Percentiles rank a stretch among this genome's conserved stretches.
phyloP scores from a whole-genome alignment of 768 basidiomycete genomes.

The Russula brevipes region DNA sequence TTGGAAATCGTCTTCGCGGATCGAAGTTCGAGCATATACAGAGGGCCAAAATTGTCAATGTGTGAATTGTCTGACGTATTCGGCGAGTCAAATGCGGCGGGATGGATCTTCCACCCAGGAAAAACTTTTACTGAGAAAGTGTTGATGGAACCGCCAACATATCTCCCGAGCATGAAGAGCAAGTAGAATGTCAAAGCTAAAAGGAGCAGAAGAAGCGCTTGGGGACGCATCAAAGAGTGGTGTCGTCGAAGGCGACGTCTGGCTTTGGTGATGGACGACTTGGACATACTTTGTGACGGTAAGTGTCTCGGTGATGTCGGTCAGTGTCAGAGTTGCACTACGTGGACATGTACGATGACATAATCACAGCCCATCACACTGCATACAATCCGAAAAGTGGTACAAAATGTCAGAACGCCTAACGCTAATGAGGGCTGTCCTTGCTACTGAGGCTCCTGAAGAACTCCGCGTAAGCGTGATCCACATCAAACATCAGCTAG shows the following conservation, averaged over 20 bases:
- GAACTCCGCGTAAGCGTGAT: constrained; percentile 93
- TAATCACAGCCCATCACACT: neutral
- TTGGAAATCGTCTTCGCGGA: constrained; percentile 9
- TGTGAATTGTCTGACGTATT: neutral
- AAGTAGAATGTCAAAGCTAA: neutral
- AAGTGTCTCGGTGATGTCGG: too few relatives aligned
- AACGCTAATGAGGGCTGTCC: constrained; percentile 21
- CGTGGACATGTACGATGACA: neutral
- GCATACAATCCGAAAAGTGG: constrained; percentile 2
- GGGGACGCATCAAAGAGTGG: neutral
- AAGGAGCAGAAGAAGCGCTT: neutral
- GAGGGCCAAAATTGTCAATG: neutral
- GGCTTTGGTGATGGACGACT: constrained; percentile 1
- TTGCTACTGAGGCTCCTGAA: constrained; percentile 65
- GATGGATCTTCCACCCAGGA: constrained; percentile 10
- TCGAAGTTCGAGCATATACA: constrained; percentile 23
- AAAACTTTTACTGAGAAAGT: constrained; percentile 4
- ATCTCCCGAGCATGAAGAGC: neutral
- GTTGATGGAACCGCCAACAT: neutral
- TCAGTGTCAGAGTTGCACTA: neutral
- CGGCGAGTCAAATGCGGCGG: neutral
- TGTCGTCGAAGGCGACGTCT: constrained; percentile 2
- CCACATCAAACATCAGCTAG: constrained; percentile 92
- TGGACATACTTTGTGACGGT: constrained; percentile 2
- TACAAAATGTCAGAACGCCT: neutral